These are phyloP conservation scores for Curvularia sp. DNA, from an alignment of 2,329 filamentous ascomycete genomes.

Conservation along the genomic window DNA sequence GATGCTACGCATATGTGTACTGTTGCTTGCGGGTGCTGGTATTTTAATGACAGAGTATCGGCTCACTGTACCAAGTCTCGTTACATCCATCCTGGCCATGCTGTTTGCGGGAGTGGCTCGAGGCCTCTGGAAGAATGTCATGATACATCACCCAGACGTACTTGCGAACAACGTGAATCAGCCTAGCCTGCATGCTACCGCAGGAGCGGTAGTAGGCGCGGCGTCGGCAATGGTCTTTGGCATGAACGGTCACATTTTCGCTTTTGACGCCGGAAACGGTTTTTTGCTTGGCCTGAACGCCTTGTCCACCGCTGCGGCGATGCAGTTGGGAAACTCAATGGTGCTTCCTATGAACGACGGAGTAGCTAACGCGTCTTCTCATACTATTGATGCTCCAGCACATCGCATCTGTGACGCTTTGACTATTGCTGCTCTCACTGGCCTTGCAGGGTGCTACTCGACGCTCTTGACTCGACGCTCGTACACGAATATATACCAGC, in stretches of 20 bases:
- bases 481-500: slow-evolving; percentile 26
- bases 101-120: slow-evolving; percentile 30
- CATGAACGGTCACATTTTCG: slow-evolving; percentile 9
- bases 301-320: slow-evolving; percentile 18
- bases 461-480: slow-evolving; percentile 28
- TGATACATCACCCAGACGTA: slow-evolving; percentile 12
- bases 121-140: slow-evolving; percentile 17
- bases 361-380: neutral
- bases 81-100: slow-evolving; percentile 30
- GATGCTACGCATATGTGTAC: slow-evolving; percentile 19
- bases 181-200: slow-evolving; percentile 1
- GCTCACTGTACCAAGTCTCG: slow-evolving; percentile 27
- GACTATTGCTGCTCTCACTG: slow-evolving; percentile 19
- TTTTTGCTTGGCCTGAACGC: slow-evolving; percentile 24
- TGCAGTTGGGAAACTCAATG: slow-evolving; percentile 25
- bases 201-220: slow-evolving; percentile 12
- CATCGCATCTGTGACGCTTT: slow-evolving; percentile 14
- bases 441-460: slow-evolving; percentile 22
- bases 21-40: slow-evolving; percentile 23
- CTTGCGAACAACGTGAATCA: slow-evolving; percentile 1
- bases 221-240: slow-evolving; percentile 13
- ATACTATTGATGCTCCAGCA: slow-evolving; percentile 4
- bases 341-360: slow-evolving; percentile 22
- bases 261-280: slow-evolving; percentile 13
- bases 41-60: slow-evolving; percentile 38